Percentiles rank a stretch among this genome's conserved stretches.
phyloP scores from a whole-genome alignment of 1,284 basidiomycete genomes.

The Ustilago tritici region DNA sequence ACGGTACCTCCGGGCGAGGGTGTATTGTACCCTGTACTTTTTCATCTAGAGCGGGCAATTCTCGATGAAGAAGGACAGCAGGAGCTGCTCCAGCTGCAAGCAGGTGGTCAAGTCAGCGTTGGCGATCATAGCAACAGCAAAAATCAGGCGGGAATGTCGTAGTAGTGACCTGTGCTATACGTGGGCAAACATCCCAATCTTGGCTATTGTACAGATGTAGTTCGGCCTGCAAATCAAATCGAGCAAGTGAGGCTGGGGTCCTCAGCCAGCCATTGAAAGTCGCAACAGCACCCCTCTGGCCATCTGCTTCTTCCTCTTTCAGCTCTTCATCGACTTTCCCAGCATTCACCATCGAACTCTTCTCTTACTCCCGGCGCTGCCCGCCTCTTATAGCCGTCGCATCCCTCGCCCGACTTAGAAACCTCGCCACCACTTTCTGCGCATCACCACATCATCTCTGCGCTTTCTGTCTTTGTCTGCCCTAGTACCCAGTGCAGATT shows the following conservation, averaged over 20 bases:
- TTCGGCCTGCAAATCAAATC: slow-evolving; percentile 22
- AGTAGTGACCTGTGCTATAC: too few species aligned
- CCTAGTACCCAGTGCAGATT: too few species aligned
- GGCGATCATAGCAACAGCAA: background rate
- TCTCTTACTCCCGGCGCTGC: background rate
- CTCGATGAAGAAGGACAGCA: background rate
- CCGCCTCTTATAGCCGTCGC: slow-evolving; percentile 21
- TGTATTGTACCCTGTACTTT: background rate
- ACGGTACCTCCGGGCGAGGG: too few species aligned
- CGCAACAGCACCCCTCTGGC: background rate
- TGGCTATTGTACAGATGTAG: too few species aligned
- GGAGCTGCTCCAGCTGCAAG: background rate
- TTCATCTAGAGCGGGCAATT: background rate
- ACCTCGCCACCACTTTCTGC: slow-evolving; percentile 8
- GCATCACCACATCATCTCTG: too few species aligned
- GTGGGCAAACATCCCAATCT: too few species aligned
- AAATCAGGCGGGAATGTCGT: too few species aligned
- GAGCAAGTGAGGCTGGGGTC: slow-evolving; percentile 12
- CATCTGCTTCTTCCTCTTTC: background rate
- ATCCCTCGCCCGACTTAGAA: slow-evolving; percentile 16
- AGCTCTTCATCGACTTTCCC: background rate
- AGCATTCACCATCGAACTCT: background rate
- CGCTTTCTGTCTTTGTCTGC: too few species aligned
- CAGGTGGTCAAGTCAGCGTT: background rate
- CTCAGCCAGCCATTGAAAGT: slow-evolving; percentile 29